Evolutionary conservation across 2,329 filamentous ascomycete species (phyloP), one percentile per base, ranked within the genome.

Genomic region (Fonsecaea pugnacius): DNA sequence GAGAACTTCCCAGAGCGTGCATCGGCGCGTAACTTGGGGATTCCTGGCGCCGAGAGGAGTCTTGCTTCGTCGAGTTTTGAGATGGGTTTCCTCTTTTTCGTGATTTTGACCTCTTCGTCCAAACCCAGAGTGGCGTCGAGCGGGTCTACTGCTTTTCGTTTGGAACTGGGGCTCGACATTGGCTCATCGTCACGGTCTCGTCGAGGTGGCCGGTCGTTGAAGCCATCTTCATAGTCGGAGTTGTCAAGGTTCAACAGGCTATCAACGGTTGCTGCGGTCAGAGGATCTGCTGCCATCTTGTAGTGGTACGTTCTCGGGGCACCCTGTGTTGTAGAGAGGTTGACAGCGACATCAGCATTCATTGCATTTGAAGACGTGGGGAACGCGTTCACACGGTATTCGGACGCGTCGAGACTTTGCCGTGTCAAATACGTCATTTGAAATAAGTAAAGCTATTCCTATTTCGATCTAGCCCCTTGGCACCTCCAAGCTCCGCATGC

Each of bases 61-160:
- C 92, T 86, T 9, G 85, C 80, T 71, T 96, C 92, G 73, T 99
- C 93, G 30, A 99, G 84, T 76, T 97, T 99, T 3, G 94, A 89
- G 62, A 87, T 83, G 1, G 92, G 91, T 67, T 87, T 84, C 38
- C 88, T 85, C 71, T 90, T 90, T 78, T 91, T 96, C 46, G 85
- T 86, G 4, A 97, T 84, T 61, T 91, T 89, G 59, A 99, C 85
- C 72, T 96, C 91, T 73, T 96, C 87, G 69, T 98, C 93, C 62
- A 97, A 87, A 52, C 93, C 92, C 2, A 96, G 78, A 0, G 82
- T 83, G 8, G 80, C 82, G 32, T 83, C 82, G 70, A 85, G 84
- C 67, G 81, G 83, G 65, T 76, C 74, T 36, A 74, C 30, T 21
- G 78, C 80, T n/a, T 82, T 79, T 27, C 78, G 76, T 64, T 85